Evolutionary conservation across 305 asterid genomes (phyloP), one percentile per base, ranked within the genome.

Genomic region (Striga hermonthica): DNA sequence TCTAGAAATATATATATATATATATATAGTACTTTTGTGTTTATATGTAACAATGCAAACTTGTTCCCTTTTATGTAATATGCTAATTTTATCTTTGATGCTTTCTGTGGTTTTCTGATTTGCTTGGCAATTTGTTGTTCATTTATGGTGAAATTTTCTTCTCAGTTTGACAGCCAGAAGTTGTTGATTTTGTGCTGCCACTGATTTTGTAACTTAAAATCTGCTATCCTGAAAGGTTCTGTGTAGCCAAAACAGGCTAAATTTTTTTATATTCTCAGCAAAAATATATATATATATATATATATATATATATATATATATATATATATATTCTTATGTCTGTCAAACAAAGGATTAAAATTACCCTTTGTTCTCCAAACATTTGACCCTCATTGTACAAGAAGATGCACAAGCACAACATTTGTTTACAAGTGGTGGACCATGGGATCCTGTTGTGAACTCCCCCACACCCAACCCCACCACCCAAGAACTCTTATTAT

Each of bases 1-100:
- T 61, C 62, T 72, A 72, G 57, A 65, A 65, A 72, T 60, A 61
- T 68, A 61, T 73, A 69, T 72, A 72, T 52, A 65, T 60, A 72
- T 60, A 61, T 68, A 54, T 39, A 11, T 8, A 2, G 4, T 56
- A 12, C 31, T 69, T 60, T 76, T 62, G 72, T 77, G 74, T 66
- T 77, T 66, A 57, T 70, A 69, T 77, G 76, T 69, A 70, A 69
- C 72, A 53, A 16, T 48, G 52, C 38, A 60, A 60, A 60, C 60
- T 52, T 59, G n/a, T n/a, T 22, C 61, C 35, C 15, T 52, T 67
- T 12, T 76, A 16, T 31, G 39, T 57, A 6, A 55, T 55, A 7
- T 71, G 58, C 80, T 71, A 70, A 75, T 75, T 39, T 48, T 59
- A 31, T 60, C 35, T 50, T 53, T 63, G 31, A 22, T 22, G 31